Conservation (phyloP, 495 filamentous ascomycete genomes). For the Tuber borchii region DNA sequence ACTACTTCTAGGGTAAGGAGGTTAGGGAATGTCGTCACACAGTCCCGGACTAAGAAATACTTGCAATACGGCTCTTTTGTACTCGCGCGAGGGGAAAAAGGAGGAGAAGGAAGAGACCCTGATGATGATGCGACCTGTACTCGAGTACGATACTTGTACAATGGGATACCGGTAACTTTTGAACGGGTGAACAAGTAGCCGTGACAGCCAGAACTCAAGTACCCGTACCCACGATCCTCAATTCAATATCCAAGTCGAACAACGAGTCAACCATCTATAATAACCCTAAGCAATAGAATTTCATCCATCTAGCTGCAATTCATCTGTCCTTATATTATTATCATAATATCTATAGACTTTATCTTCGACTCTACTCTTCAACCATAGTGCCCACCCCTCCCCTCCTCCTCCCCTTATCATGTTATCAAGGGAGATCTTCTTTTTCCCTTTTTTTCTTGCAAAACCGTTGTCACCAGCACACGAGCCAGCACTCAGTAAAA, state of each 20-base stretch:
- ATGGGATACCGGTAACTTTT: neutral
- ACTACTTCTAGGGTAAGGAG: slow-evolving; percentile 4
- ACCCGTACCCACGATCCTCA: neutral
- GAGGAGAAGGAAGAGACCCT: too few relatives aligned
- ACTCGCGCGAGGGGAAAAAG: neutral
- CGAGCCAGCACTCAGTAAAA: neutral
- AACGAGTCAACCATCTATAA: neutral
- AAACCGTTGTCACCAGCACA: slow-evolving; percentile 2
- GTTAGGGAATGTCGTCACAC: slow-evolving; percentile 36
- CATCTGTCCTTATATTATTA: too few relatives aligned
- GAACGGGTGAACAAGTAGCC: neutral
- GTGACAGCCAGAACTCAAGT: neutral
- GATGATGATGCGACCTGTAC: neutral
- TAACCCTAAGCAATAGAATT: neutral
- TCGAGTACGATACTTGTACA: neutral
- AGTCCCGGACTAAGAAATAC: slow-evolving; percentile 15
- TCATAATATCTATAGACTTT: neutral
- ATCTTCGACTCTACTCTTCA: neutral
- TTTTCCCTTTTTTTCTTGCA: neutral
- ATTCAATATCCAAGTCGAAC: neutral
- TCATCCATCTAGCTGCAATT: neutral
- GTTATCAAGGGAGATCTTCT: neutral
- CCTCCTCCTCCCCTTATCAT: neutral
- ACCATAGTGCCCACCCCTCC: neutral
- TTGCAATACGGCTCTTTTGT: neutral